These are phyloP conservation scores for Aspergillus tubingensis DNA, from an alignment of 2,329 filamentous ascomycete species.

Conservation along the genomic window DNA sequence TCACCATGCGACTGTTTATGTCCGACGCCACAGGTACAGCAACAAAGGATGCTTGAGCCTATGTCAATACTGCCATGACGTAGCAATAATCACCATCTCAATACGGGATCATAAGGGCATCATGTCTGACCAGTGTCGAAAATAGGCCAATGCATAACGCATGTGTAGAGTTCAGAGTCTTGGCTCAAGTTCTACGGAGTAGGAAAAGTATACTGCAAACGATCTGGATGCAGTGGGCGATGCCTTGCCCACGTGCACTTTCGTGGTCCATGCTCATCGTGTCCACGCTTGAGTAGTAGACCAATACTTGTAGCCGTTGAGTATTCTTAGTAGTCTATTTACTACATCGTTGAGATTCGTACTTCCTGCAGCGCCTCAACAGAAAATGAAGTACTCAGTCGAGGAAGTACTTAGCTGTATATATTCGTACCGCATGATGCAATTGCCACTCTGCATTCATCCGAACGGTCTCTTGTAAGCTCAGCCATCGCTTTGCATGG, in stretches of 20 bases:
- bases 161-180: not conserved
- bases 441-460: not conserved
- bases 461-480: not conserved
- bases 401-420: not conserved
- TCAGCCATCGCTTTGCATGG: not conserved
- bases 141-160: not conserved
- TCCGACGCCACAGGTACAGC: not conserved
- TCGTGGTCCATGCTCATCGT: not conserved
- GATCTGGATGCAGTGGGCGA: not conserved
- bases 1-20: not conserved
- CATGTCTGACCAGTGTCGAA: not conserved
- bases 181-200: not conserved
- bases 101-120: not conserved
- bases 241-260: not conserved
- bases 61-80: not conserved
- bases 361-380: not conserved
- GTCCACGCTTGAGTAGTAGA: not conserved
- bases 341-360: not conserved
- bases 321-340: not conserved
- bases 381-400: not conserved
- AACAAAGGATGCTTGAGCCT: not conserved
- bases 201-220: not conserved
- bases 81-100: not conserved
- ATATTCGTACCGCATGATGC: not conserved
- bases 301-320: not conserved